Evolutionary conservation across 2,329 filamentous ascomycete species (phyloP), one percentile per base, ranked within the genome.

Genomic region (Hypoxylon sp.): DNA sequence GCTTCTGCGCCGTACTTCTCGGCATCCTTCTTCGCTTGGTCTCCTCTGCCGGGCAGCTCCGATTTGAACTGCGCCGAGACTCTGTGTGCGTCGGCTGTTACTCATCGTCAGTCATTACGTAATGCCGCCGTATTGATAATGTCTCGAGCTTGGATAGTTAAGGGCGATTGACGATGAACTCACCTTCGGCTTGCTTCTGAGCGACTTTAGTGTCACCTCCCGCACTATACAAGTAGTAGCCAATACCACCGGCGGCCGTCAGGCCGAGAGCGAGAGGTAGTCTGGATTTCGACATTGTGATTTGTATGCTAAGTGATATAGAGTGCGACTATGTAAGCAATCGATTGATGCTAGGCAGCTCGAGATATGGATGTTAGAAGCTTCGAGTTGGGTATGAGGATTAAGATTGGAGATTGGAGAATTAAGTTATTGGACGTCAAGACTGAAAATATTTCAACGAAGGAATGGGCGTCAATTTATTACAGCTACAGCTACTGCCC

Each of bases 161-260:
- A 21, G 32, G 17, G 6, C 4, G 8, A 29, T 35, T 32, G 6
- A 17, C 13, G 24, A 19, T 46, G 7, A n/a, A 27, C 35, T 37
- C 83, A 97, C 95, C 88, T 84, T 97, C 92, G 73, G 92, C 87
- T 80, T 96, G 86, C 85, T 95, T 92, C 86, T 94, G 89, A n/a
- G 94, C 95, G 54, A 87, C 89, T 81, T 92, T 93, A 56, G 93
- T 86, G 79, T 89, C 88, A 64, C 95, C 94, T 68, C 95, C 95
- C 15, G 94, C 92, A 56, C 83, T 86, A 86, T 97, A 99, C 70
- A 98, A 87, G 85, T 98, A 98, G 86, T 97, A 98, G 47, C 92
- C 93, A 65, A 90, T 83, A 71, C 89, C 91, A 75, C 88, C 88
- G 32, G 87, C 91, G 72, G 88, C 89, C 66, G 85, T 87, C 73